A percentile compares a stretch with the other conserved stretches of the same genome.
These are phyloP conservation scores for Sporothrix dimorphospora DNA, from an alignment of 2,329 filamentous ascomycete genomes.

Conservation along the genomic window DNA sequence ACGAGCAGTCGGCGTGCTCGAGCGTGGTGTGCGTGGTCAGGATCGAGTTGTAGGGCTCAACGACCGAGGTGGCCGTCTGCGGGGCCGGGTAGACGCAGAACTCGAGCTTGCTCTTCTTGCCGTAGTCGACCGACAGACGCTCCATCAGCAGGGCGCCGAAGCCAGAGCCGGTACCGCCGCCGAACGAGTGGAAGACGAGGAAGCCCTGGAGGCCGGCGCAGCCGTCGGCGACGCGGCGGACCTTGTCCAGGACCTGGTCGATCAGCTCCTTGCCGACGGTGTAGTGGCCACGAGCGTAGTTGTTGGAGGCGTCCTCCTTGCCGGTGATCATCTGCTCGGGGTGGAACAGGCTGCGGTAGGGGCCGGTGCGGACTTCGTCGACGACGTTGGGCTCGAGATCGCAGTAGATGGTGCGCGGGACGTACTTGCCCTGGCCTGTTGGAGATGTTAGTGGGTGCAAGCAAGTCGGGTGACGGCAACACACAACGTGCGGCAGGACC, in stretches of 20 bases:
- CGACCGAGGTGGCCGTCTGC: constrained; percentile 94
- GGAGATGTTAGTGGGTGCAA: neutral
- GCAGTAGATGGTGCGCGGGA: constrained; percentile 98
- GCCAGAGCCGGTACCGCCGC: constrained; percentile 97
- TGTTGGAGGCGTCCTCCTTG: constrained; percentile 99
- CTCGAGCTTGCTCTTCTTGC: constrained; percentile 99
- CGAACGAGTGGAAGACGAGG: constrained; percentile 99
- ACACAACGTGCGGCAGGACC: neutral
- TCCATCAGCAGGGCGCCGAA: constrained; percentile 99
- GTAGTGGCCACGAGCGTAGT: constrained; percentile 99
- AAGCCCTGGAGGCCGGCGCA: constrained; percentile 98
- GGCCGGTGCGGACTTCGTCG: constrained; percentile 96
- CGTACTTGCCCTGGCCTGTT: constrained; percentile 95
- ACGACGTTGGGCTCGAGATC: constrained; percentile 99
- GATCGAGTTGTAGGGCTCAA: constrained; percentile 99
- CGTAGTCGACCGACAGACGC: constrained; percentile 97
- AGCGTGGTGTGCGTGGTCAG: constrained; percentile 98
- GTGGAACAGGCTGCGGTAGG: constrained; percentile 97
- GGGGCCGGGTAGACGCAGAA: constrained; percentile 99
- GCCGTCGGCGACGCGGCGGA: constrained; percentile 96
- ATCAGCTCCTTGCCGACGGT: constrained; percentile 99
- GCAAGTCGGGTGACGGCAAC: neutral
- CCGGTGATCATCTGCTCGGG: constrained; percentile 99
- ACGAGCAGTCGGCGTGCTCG: constrained; percentile 99
- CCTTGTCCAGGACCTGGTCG: constrained; percentile 95